Conservation (phyloP, 1,284 basidiomycete species). For the Pascua sp. region DNA sequence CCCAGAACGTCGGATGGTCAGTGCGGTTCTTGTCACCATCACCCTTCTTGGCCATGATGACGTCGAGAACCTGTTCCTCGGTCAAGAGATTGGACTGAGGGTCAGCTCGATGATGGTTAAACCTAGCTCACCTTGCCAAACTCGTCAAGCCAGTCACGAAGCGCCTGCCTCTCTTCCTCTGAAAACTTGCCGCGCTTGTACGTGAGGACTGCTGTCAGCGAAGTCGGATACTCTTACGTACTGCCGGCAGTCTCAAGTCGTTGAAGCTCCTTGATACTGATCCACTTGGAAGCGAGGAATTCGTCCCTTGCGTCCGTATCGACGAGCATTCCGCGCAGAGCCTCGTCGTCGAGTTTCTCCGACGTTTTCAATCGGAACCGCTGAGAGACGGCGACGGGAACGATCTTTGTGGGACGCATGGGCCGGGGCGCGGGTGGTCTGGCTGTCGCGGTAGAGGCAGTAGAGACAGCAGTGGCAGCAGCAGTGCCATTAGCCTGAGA, state of each 20-base stretch:
- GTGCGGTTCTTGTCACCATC: constrained; percentile 21
- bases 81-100: constrained; percentile 6
- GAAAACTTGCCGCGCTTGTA: constrained; percentile 37
- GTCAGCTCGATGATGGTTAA: neutral
- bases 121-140: constrained; percentile 23
- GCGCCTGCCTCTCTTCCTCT: constrained; percentile 25
- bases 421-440: too few species aligned
- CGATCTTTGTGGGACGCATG: too few species aligned
- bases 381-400: too few species aligned
- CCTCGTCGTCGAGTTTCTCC: too few species aligned
- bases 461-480: too few species aligned
- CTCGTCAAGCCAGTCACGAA: constrained; percentile 24
- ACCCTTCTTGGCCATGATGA: constrained; percentile 32
- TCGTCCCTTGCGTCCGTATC: constrained; percentile 5
- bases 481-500: too few species aligned
- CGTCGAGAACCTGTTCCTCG: constrained; percentile 26
- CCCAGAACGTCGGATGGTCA: constrained; percentile 30
- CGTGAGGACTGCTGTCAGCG: constrained; percentile 21
- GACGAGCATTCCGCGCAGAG: too few species aligned
- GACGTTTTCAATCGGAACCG: too few species aligned
- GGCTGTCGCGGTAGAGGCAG: too few species aligned
- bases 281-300: constrained; percentile 32
- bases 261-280: constrained; percentile 23
- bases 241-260: constrained; percentile 31
- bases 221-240: neutral